Evolutionary conservation across 2,329 filamentous ascomycete species (phyloP).

Genomic region (Bipolaris gigantea): DNA sequence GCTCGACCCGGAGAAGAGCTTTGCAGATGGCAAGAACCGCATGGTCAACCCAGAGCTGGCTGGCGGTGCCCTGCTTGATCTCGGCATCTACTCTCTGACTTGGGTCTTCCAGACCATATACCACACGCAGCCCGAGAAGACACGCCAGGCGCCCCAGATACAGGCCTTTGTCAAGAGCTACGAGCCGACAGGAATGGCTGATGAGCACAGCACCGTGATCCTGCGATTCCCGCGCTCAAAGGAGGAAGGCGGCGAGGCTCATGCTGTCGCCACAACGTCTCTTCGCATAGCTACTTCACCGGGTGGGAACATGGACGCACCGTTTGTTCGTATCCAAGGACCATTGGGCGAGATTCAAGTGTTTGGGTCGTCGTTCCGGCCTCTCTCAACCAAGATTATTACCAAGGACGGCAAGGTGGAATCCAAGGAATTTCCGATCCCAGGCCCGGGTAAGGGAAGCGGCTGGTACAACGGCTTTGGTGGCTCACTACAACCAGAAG

Average conservation of each 20-base stretch:
- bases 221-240: slow-evolving; percentile 69
- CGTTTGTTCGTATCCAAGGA: slow-evolving; percentile 78
- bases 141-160: slow-evolving; percentile 70
- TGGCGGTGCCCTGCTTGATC: slow-evolving; percentile 78
- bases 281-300: slow-evolving; percentile 56
- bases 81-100: slow-evolving; percentile 85
- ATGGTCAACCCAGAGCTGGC: slow-evolving; percentile 85
- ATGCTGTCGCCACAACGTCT: slow-evolving; percentile 66
- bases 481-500: slow-evolving; percentile 51
- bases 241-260: slow-evolving; percentile 57
- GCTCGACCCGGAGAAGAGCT: slow-evolving; percentile 61
- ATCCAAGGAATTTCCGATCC: slow-evolving; percentile 51
- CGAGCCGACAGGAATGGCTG: slow-evolving; percentile 71
- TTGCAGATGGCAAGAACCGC: slow-evolving; percentile 58
- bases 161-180: slow-evolving; percentile 69
- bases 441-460: slow-evolving; percentile 52
- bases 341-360: slow-evolving; percentile 82
- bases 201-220: slow-evolving; percentile 78
- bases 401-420: slow-evolving; percentile 53
- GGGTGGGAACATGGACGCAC: slow-evolving; percentile 58
- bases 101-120: slow-evolving; percentile 92
- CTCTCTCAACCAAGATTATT: slow-evolving; percentile 66
- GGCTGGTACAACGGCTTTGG: slow-evolving; percentile 54
- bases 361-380: slow-evolving; percentile 69
- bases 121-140: slow-evolving; percentile 66